phyloP scores from a whole-genome alignment of 768 basidiomycete species.

The Boletus rubescentipes region DNA sequence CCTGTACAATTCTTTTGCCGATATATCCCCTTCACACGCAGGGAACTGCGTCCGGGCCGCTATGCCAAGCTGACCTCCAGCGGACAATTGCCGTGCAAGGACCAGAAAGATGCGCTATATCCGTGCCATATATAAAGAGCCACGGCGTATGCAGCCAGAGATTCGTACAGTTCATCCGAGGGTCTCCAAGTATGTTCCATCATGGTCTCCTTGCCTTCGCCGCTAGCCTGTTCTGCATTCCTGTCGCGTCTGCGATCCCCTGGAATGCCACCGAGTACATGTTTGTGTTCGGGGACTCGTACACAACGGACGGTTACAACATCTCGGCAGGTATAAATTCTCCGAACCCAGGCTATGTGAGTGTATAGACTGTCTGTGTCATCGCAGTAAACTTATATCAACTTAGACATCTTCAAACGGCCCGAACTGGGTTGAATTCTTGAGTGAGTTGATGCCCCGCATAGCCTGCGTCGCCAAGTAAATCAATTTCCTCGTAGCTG shows the following conservation, averaged over 20 bases:
- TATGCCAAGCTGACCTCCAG: neutral
- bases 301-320: slow-evolving; percentile 59
- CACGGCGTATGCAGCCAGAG: neutral
- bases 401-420: slow-evolving; percentile 58
- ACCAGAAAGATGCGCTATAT: neutral
- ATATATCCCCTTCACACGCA: neutral
- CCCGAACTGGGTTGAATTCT: slow-evolving; percentile 58
- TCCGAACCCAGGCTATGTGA: slow-evolving; percentile 49
- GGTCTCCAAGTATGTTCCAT: slow-evolving; percentile 12
- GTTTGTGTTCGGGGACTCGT: slow-evolving; percentile 65
- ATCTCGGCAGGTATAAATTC: slow-evolving; percentile 56
- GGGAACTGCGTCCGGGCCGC: neutral
- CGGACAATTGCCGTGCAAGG: neutral
- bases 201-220: neutral
- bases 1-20: neutral
- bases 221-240: slow-evolving; percentile 4
- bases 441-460: slow-evolving; percentile 37
- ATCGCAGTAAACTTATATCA: slow-evolving; percentile 2
- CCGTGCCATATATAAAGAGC: slow-evolving; percentile 8
- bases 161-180: neutral
- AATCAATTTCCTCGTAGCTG: slow-evolving; percentile 32
- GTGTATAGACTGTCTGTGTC: slow-evolving; percentile 13
- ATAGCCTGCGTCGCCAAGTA: neutral
- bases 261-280: slow-evolving; percentile 57
- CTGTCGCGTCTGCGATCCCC: slow-evolving; percentile 28